Evolutionary conservation across 2,329 filamentous ascomycete species (phyloP).

Genomic region (Aureobasidium sp.): DNA sequence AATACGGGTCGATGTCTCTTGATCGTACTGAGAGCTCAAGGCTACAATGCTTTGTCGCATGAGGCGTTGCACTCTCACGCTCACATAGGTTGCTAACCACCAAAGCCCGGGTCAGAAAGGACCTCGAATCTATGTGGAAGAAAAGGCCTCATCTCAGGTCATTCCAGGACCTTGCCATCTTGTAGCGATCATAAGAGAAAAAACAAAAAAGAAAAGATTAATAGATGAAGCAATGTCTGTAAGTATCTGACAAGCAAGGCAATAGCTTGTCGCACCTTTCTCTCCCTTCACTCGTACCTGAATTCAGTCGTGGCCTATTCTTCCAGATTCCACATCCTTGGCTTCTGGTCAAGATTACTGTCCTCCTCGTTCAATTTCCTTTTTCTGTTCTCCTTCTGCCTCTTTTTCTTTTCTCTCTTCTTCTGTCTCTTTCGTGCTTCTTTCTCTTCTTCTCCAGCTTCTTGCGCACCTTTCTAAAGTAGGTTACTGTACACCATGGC

Average conservation of each 20-base stretch:
- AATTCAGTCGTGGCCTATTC: not conserved
- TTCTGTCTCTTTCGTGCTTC: not conserved
- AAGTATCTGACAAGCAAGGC: not conserved
- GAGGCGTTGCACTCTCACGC: no score
- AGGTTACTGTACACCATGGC: not conserved
- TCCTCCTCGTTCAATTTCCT: no score
- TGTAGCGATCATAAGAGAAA: no score
- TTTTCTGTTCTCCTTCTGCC: not conserved
- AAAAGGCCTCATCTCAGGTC: no score
- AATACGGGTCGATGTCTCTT: no score
- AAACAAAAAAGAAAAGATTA: not conserved
- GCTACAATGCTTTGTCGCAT: no score
- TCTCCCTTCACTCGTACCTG: not conserved
- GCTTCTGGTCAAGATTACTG: no score
- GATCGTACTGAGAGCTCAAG: no score
- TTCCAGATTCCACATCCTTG: not conserved
- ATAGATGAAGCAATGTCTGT: not conserved
- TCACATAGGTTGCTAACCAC: no score
- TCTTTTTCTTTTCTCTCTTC: not conserved
- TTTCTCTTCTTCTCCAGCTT: not conserved
- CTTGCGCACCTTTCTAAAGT: not conserved
- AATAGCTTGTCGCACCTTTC: not conserved
- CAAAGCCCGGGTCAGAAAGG: no score
- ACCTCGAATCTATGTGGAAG: no score
- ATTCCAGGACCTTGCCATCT: no score